Base-by-base conservation (phyloP, 495 filamentous ascomycete genomes). In the Penicillium flavigenum region DNA sequence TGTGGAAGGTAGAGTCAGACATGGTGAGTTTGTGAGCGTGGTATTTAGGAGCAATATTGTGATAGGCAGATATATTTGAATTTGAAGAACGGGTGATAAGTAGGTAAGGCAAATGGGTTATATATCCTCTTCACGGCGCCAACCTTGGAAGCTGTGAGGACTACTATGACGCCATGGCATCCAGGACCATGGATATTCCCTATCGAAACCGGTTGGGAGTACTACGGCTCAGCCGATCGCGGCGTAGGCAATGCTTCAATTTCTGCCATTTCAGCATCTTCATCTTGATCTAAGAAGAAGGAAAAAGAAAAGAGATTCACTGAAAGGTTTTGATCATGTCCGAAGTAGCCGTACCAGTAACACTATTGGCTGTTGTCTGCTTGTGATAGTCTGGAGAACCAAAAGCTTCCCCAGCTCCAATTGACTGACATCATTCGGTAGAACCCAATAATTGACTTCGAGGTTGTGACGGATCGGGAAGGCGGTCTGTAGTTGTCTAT, bases 1-100 rank as follows among this genome's bases (percentile, higher is more conserved):
- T 68, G 71, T 82, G 78, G 70, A 76, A 82, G 54, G 77, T 82
- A 39, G 67, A 38, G 17, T 79, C 74, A 41, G 80, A 70, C 80
- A 83, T 24, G 27, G 11, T 32, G n/a, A 6, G 24, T 26, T 24
- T 24, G 24, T 5, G 24, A 26, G 24, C 24, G 24, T 26, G 24
- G 24, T 26, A 26, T 26, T 26, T 26, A 26, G 24, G 24, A 5
- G 24, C 24, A 26, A 26, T 26, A 6, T 5, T 26, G 24, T 5
- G 24, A 26, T 26, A 26, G 24, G 5, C 4, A 26, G 24, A 26
- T 26, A 26, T 5, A 6, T 5, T 26, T 26, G 24, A 1, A 26
- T 26, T 27, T 26, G 8, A 38, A n/a, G 34, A 8, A n/a, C 14
- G 8, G 32, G 0, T 5, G 24, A 1, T 26, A 12, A 39, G 5